Evolutionary conservation across 1,139 yeast species (phyloP).

Genomic region (Hansenula sp.): DNA sequence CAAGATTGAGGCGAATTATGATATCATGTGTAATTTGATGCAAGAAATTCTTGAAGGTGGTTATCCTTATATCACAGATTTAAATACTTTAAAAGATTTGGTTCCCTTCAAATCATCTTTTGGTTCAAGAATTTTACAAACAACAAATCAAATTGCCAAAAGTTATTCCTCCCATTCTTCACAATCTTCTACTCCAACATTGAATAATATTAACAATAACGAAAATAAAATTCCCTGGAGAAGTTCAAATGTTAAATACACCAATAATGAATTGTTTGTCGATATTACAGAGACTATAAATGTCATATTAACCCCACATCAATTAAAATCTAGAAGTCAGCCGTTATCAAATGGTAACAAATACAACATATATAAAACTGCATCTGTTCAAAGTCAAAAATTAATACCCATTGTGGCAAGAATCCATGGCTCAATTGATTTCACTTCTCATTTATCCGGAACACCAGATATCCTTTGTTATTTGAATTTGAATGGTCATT

Average conservation of each 20-base stretch:
- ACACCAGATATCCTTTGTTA: constrained; percentile 64
- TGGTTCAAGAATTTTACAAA: constrained; percentile 35
- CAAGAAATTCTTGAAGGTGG: constrained; percentile 79
- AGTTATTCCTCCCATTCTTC: constrained; percentile 17
- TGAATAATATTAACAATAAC: constrained; percentile 29
- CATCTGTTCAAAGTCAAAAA: constrained; percentile 41
- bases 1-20: constrained; percentile 62
- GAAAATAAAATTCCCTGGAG: constrained; percentile 31
- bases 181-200: neutral
- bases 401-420: constrained; percentile 32
- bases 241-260: constrained; percentile 19
- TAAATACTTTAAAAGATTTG: constrained; percentile 64
- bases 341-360: constrained; percentile 17
- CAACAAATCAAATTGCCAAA: constrained; percentile 29
- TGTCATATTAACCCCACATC: constrained; percentile 18
- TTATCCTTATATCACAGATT: constrained; percentile 67
- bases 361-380: constrained; percentile 44
- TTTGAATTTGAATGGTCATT: constrained; percentile 41
- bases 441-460: constrained; percentile 71
- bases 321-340: constrained; percentile 5
- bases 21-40: constrained; percentile 55
- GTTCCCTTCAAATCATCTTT: constrained; percentile 55
- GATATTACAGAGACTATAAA: constrained; percentile 49
- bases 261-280: constrained; percentile 31
- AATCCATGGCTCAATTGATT: constrained; percentile 60